These are phyloP conservation scores for Colletotrichum tanaceti DNA, from an alignment of 2,329 filamentous ascomycete genomes.

Conservation along the genomic window DNA sequence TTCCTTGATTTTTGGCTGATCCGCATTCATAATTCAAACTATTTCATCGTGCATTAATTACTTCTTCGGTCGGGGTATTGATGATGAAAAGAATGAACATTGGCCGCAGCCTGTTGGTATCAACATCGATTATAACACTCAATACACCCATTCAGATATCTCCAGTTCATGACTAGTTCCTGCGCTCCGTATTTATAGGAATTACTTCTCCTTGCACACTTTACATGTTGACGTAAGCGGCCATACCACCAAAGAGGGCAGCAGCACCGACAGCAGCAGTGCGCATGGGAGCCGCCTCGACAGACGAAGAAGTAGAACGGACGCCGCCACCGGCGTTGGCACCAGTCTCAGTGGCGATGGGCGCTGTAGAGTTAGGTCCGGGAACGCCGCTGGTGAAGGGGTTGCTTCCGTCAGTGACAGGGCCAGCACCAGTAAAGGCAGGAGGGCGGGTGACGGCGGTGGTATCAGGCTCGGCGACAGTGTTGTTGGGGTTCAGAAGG, in stretches of 20 bases:
- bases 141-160: too few relatives aligned
- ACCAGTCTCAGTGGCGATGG: conserved; percentile 48
- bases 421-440: conserved; percentile 65
- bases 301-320: conserved; percentile 50
- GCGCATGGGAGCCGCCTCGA: conserved; percentile 46
- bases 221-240: conserved; percentile 45
- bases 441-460: conserved; percentile 58
- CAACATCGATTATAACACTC: background rate
- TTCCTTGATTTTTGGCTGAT: too few relatives aligned
- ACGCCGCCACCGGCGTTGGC: conserved; percentile 33
- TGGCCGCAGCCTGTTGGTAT: background rate
- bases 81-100: conserved; percentile 18
- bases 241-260: conserved; percentile 59
- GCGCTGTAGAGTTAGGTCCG: conserved; percentile 54
- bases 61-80: conserved; percentile 7
- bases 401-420: conserved; percentile 55
- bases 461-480: conserved; percentile 55
- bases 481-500: conserved; percentile 68
- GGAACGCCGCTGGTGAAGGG: conserved; percentile 68
- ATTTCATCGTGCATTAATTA: background rate
- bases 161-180: background rate
- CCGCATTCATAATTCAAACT: too few relatives aligned
- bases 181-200: background rate
- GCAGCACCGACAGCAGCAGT: conserved; percentile 57
- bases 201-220: too few relatives aligned